Base-by-base conservation (phyloP, 441 rosid species). In the Aleurites moluccanus region DNA sequence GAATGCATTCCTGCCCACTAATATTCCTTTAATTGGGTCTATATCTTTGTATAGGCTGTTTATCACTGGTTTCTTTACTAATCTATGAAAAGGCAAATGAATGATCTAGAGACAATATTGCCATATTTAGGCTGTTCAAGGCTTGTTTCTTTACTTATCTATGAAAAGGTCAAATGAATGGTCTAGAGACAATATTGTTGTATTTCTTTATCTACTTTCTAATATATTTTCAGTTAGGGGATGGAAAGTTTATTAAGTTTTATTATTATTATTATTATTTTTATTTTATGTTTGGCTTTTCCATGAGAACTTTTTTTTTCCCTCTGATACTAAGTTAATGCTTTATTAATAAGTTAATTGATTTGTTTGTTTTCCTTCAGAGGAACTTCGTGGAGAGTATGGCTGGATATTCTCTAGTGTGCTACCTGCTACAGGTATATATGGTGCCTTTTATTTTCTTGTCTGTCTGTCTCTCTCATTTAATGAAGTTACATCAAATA, bases 321-420 rank as follows among this genome's bases (percentile, higher is more conserved):
- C 6, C 0, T 28, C 5, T 18, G 25, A 20, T 11, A 40, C 9
- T 38, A 3, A 35, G 20, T 45, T n/a, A 40, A 28, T 64, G n/a
- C 18, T 30, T 16, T 47, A 21, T 55, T 75, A 13, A 28, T 64
- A 77, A 65, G 53, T 64, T 42, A 21, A 28, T 64, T 33, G 53
- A 62, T 75, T 63, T 28, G 25, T 49, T 81, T 65, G 49, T 85
- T 77, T 69, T 74, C 52, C 65, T 88, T 82, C 93, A 96, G 99
- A 93, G 99, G 85, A 96, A 92, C 83, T 96, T 93, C 82, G 98
- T 96, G 55, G 98, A 92, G 84, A 92, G 98, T 83, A 92, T 96
- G 99, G 99, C 97, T 59, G 99, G 99, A 77, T 96, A 93, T 87
- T 96, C 98, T 56, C 86, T 96, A 63, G 98, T 96, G 74, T 96